Evolutionary conservation across 129 eudicot genomes (phyloP).

Genomic region (Centaurea solstitialis): DNA sequence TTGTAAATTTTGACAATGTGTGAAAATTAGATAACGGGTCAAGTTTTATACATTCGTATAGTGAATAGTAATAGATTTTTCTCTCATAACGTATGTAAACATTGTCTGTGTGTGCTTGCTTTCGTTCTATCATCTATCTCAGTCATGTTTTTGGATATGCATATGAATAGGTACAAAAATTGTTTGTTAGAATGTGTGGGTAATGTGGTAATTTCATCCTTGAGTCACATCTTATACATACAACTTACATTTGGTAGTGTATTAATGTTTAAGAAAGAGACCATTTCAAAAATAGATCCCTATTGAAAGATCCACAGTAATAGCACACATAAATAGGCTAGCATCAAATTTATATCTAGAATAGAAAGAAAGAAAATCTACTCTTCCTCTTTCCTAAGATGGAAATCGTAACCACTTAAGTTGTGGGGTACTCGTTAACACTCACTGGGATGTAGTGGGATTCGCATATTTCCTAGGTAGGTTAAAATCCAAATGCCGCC

Average conservation of each 20-base stretch:
- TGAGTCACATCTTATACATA: not conserved
- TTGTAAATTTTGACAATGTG: not conserved
- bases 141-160: too few relatives aligned
- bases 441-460: too few relatives aligned
- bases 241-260: not conserved
- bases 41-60: not conserved
- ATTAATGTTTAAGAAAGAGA: not conserved
- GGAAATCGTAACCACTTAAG: too few relatives aligned
- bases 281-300: conserved; percentile 7
- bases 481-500: too few relatives aligned
- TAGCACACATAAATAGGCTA: not conserved
- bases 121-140: too few relatives aligned
- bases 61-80: not conserved
- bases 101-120: not conserved
- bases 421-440: too few relatives aligned
- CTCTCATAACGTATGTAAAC: not conserved
- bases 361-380: too few relatives aligned
- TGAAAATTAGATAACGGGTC: not conserved
- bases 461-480: too few relatives aligned
- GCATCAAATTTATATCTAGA: not conserved
- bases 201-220: not conserved
- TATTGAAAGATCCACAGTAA: not conserved
- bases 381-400: too few relatives aligned
- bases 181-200: not conserved
- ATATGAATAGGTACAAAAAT: too few relatives aligned